Conservation (phyloP, 257 asterid species). For the Nyctanthes arbortristis region DNA sequence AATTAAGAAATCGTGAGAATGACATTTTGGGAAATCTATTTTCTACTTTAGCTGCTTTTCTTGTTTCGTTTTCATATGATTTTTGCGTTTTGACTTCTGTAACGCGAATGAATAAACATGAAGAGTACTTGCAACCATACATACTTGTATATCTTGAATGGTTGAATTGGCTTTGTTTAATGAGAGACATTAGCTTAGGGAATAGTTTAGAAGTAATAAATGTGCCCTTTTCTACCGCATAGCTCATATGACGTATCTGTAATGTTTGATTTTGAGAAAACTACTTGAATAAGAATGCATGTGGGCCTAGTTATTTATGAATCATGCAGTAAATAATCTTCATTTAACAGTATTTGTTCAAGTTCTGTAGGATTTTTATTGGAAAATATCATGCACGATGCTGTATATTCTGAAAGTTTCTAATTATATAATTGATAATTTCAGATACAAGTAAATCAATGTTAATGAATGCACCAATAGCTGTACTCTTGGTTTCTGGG, state of each 20-base stretch:
- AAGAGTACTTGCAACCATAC: background rate
- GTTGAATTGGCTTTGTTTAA: conserved; percentile 1
- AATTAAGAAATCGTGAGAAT: conserved; percentile 7
- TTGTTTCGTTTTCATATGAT: background rate
- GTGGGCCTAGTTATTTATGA: background rate
- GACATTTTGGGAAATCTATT: background rate
- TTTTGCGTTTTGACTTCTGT: background rate
- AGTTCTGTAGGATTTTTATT: conserved; percentile 3
- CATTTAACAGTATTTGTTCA: background rate
- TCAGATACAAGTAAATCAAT: conserved; percentile 91
- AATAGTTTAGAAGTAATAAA: background rate
- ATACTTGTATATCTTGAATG: conserved; percentile 7
- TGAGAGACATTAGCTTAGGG: background rate
- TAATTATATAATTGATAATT: conserved; percentile 23
- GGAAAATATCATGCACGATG: background rate
- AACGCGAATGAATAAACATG: background rate
- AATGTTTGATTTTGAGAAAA: background rate
- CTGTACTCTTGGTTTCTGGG: conserved; percentile 73
- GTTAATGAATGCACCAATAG: conserved; percentile 84
- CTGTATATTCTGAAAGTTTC: background rate
- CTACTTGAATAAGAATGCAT: background rate
- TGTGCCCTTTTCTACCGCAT: background rate
- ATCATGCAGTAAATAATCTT: background rate
- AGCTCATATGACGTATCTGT: no score
- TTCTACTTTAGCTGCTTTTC: background rate